These are phyloP conservation scores for Phytophthora capsici DNA, from an alignment of 352 stramenopile genomes.

Conservation along the genomic window DNA sequence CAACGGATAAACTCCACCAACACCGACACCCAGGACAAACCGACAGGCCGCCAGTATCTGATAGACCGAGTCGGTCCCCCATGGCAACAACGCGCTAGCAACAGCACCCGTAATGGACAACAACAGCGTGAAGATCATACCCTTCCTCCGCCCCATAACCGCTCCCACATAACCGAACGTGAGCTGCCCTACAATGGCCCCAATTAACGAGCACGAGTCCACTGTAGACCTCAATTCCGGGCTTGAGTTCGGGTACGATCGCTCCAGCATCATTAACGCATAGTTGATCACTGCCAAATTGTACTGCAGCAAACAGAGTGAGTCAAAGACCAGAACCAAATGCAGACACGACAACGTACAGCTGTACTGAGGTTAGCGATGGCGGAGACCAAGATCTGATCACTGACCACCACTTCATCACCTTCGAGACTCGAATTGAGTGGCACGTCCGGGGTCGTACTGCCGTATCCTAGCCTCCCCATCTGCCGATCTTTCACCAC, in stretches of 20 bases:
- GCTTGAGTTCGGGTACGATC: constrained; percentile 58
- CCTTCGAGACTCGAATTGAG: no score
- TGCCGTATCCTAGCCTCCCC: constrained; percentile 25
- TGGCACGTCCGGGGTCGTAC: constrained; percentile 17
- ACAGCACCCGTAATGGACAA: constrained; percentile 68
- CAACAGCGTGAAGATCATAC: constrained; percentile 81
- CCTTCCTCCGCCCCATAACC: constrained; percentile 65
- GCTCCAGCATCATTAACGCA: constrained; percentile 61
- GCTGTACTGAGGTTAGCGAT: constrained; percentile 86
- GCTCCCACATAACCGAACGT: constrained; percentile 85
- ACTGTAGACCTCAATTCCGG: constrained; percentile 68
- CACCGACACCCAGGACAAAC: constrained; percentile 78
- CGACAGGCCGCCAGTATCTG: constrained; percentile 67
- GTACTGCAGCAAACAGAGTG: constrained; percentile 45
- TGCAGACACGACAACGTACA: constrained; percentile 36
- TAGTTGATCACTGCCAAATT: constrained; percentile 84
- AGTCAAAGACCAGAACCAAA: constrained; percentile 1
- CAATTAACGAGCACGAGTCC: constrained; percentile 73
- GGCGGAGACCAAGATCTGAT: constrained; percentile 67
- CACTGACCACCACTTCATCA: constrained; percentile 34
- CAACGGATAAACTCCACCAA: constrained; percentile 84
- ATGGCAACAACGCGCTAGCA: constrained; percentile 66
- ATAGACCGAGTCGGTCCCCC: constrained; percentile 63
- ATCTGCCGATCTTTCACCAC: constrained; percentile 23
- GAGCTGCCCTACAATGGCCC: constrained; percentile 81